These are phyloP conservation scores for Leucogyrophana mollusca DNA, from an alignment of 768 basidiomycete species.

Conservation along the genomic window DNA sequence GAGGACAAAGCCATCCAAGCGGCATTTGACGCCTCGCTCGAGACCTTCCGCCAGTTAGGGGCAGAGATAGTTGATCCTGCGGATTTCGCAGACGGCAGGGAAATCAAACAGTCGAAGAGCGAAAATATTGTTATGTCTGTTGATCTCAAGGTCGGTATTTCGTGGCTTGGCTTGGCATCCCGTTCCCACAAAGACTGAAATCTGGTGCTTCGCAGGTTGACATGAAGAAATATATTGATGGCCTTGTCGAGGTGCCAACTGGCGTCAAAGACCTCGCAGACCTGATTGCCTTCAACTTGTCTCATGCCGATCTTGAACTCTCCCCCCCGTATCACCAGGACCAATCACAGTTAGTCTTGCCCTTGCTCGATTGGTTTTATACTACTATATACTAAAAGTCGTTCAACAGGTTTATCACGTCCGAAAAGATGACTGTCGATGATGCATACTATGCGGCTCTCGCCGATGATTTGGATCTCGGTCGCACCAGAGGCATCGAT, in stretches of 20 bases:
- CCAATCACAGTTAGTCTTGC: slow-evolving; percentile 30
- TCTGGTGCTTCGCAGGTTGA: slow-evolving; percentile 4
- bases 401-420: slow-evolving; percentile 21
- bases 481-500: slow-evolving; percentile 55
- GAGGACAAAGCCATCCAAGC: slow-evolving; percentile 22
- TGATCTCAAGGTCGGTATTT: slow-evolving; percentile 52
- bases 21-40: slow-evolving; percentile 39
- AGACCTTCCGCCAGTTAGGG: slow-evolving; percentile 36
- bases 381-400: no score
- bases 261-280: slow-evolving; percentile 58
- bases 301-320: slow-evolving; percentile 48
- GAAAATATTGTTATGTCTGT: slow-evolving; percentile 52
- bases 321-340: slow-evolving; percentile 32
- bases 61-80: slow-evolving; percentile 56
- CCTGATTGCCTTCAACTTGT: slow-evolving; percentile 55
- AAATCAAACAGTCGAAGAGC: slow-evolving; percentile 45
- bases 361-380: not conserved
- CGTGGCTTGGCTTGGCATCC: not conserved
- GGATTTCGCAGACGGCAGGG: slow-evolving; percentile 54
- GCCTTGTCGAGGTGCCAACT: slow-evolving; percentile 52
- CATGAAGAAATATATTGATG: slow-evolving; percentile 43
- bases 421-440: slow-evolving; percentile 30
- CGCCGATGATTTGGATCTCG: slow-evolving; percentile 46
- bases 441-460: slow-evolving; percentile 46
- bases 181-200: not conserved